Evolutionary conservation across 176 grass and related monocot genomes (phyloP).

Genomic region (Guadua angustifolia): DNA sequence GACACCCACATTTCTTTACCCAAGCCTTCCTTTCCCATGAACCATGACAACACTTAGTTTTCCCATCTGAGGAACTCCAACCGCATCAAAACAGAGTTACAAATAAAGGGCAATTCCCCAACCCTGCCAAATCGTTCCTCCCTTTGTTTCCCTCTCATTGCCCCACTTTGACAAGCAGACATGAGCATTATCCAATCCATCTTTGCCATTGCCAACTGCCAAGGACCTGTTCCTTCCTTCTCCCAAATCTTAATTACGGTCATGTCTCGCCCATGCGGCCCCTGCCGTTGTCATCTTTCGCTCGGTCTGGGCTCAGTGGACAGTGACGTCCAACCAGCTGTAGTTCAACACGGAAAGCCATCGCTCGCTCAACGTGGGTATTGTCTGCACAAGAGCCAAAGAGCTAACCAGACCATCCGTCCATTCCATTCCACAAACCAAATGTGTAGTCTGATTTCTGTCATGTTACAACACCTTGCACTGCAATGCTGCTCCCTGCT

Average conservation of each 20-base stretch:
- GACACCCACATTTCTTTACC: not conserved
- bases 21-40: not conserved
- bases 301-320: constrained; percentile 22
- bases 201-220: constrained; percentile 24
- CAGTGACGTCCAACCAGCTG: constrained; percentile 38
- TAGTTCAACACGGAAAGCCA: constrained; percentile 16
- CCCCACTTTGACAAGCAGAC: constrained; percentile 44
- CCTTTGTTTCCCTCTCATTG: constrained; percentile 44
- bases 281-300: constrained; percentile 20
- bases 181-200: constrained; percentile 45
- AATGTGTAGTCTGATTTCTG: constrained; percentile 35
- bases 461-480: constrained; percentile 16
- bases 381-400: constrained; percentile 49
- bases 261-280: constrained; percentile 32
- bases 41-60: constrained; percentile 7
- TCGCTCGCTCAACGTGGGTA: constrained; percentile 33
- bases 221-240: constrained; percentile 23
- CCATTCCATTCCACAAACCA: constrained; percentile 36
- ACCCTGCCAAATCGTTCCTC: constrained; percentile 34
- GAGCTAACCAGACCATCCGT: constrained; percentile 22
- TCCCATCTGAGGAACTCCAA: constrained; percentile 31
- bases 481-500: constrained; percentile 20
- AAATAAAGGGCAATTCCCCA: constrained; percentile 29
- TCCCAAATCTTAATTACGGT: constrained; percentile 11
- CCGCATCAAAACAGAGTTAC: constrained; percentile 21